Evolutionary conservation across 768 basidiomycete species (phyloP), one percentile per base, ranked within the genome.

Genomic region (Xerocomus spinulosus): DNA sequence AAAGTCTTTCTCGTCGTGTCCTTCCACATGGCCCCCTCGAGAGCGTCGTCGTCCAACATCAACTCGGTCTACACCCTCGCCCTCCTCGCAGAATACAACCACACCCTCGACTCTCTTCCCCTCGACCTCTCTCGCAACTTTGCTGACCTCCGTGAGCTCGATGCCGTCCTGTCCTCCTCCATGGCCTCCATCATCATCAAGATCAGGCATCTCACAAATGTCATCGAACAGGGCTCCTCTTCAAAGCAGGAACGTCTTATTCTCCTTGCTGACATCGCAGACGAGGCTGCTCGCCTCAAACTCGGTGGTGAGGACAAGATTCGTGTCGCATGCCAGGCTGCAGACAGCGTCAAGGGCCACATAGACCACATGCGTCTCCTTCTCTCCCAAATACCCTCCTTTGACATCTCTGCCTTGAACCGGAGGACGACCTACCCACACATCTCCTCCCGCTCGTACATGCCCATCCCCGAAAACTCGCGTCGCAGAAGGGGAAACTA

Each of bases 221-320:
- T 90, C 79, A 82, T 96, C 61, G 83, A 91, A 62, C 73, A 78
- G 49, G 75, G 79, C 56, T 61, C 67, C 3, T 74, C 71, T 17
- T 54, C 72, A 5, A 83, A 83, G 58, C 81, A 84, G 59, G 82
- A 90, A 56, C 81, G 92, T 36, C 83, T 97, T 46, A 82, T 82
- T 74, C 80, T 94, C 26, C 81, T 99, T 56, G 79, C 83, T 39
- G 91, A 96, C 64, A 92, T 98, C 61, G 92, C 93, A 7, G 94
- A 98, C 46, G 95, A 97, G 68, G 93, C 93, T 0, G 74, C 78
- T 39, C 78, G 89, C 37, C 86, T 96, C 70, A 92, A 93, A 68
- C 80, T 92, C 51, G 94, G 95, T 23, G 90, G 89, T 45, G 95
- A 97, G 68, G 96, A 98, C 81, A 97, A 97, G 76, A 95, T 97